Base-by-base conservation (phyloP, 179 eudicot species). In the Silene coronaria region DNA sequence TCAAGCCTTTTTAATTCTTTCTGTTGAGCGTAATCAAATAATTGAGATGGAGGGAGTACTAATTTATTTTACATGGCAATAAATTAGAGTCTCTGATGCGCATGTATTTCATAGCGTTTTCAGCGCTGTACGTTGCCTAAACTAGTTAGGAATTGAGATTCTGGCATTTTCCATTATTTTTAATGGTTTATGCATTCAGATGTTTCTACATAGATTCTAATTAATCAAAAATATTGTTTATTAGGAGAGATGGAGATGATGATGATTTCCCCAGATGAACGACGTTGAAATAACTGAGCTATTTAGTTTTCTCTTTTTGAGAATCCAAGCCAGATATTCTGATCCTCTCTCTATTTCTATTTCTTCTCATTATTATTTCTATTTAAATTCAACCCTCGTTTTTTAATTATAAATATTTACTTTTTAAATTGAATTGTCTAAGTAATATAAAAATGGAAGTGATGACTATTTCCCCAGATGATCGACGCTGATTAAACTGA, bases 51-150 rank as follows among this genome's bases (percentile, higher is more conserved):
- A n/a, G n/a, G n/a, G n/a, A n/a, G n/a, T n/a, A n/a, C n/a, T n/a
- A n/a, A n/a, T n/a, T n/a, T n/a, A n/a, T n/a, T n/a, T n/a, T n/a
- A n/a, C n/a, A n/a, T n/a, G 84, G 84, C 84, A 77, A 77, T 57
- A 81, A 77, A 74, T 82, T 82, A 79, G 85, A 82, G 85, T 82
- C 82, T 79, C 85, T 79, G 85, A 72, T 76, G 63, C 73, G 78
- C 80, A 67, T 8, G 4, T 7, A 70, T 5, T 42, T 38, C 7
- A 63, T 82, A 38, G 80, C 75, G 82, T 28, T 14, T 68, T 60
- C 63, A 82, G 82, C 75, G 85, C 85, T 79, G 85, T 82, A 82
- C 82, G 73, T 82, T 79, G 85, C 82, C 85, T 16, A 82, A 0
- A 82, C 0, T 27, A 53, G 17, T 26, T 3, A 28, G 80, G 74